Conservation (phyloP, 352 stramenopile genomes). For the Proteromonas lacertae region DNA sequence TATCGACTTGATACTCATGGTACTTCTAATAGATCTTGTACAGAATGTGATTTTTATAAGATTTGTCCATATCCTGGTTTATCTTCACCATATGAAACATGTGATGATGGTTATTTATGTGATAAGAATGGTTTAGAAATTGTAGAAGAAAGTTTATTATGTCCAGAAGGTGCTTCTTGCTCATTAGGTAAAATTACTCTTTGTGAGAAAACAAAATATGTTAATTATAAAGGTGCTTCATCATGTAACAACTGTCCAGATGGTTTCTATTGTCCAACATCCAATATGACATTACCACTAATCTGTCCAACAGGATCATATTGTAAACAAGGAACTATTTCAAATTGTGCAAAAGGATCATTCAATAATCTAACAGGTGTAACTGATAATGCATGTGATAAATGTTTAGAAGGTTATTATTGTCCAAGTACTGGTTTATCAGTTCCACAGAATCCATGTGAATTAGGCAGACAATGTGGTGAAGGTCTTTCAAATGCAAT, state of each 20-base stretch:
- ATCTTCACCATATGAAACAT: conserved; percentile 3
- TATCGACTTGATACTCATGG: too few relatives aligned
- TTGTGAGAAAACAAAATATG: background rate
- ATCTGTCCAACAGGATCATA: conserved; percentile 3
- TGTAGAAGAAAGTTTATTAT: background rate
- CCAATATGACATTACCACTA: conserved; percentile 4
- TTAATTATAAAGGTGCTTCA: conserved; percentile 3
- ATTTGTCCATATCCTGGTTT: background rate
- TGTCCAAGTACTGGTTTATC: conserved; percentile 40
- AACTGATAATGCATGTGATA: conserved; percentile 29
- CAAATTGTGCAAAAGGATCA: conserved; percentile 45
- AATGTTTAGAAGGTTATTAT: conserved; percentile 42
- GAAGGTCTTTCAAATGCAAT: background rate
- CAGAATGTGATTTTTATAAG: too few relatives aligned
- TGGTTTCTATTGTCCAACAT: conserved; percentile 26
- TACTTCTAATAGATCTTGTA: too few relatives aligned
- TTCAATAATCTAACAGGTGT: conserved; percentile 36
- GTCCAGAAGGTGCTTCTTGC: background rate
- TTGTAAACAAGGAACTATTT: conserved; percentile 21
- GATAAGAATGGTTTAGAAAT: background rate
- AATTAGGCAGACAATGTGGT: conserved; percentile 16
- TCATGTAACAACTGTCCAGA: conserved; percentile 30
- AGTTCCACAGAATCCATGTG: conserved; percentile 28
- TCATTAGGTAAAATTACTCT: background rate
- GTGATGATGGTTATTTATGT: conserved; percentile 6